Percentiles rank a stretch among this genome's conserved stretches.
Conservation (phyloP, 176 grass and related monocot genomes). For the Echinochloa phyllopogon region DNA sequence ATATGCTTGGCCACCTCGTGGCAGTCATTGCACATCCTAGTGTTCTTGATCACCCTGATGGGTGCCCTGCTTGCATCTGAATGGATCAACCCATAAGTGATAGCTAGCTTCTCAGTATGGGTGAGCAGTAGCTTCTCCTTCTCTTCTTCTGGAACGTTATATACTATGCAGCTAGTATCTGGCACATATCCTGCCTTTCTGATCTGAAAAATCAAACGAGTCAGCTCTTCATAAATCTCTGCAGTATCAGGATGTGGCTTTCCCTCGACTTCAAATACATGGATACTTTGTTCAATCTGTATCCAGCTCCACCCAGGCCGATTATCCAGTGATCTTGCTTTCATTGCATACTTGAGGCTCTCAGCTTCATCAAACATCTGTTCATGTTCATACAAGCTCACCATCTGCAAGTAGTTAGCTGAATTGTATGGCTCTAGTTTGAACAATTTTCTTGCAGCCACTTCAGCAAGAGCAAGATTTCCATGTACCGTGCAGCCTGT, state of each 20-base stretch:
- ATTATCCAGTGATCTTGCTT: conserved; percentile 56
- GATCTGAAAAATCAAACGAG: conserved; percentile 48
- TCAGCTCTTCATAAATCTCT: conserved; percentile 69
- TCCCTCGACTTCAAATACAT: conserved; percentile 74
- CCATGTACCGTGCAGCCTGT: conserved; percentile 60
- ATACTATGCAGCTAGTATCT: conserved; percentile 65
- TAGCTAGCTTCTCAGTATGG: conserved; percentile 82
- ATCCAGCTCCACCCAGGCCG: conserved; percentile 82
- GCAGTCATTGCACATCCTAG: conserved; percentile 85
- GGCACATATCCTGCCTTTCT: conserved; percentile 69
- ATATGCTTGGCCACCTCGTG: conserved; percentile 70
- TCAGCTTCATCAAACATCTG: conserved; percentile 82
- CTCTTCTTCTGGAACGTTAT: conserved; percentile 68
- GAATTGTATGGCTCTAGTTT: conserved; percentile 76
- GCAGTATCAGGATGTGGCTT: conserved; percentile 57
- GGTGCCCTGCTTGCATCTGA: conserved; percentile 50
- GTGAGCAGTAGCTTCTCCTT: conserved; percentile 73
- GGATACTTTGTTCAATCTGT: conserved; percentile 59
- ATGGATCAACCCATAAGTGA: conserved; percentile 70
- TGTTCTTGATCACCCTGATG: conserved; percentile 87
- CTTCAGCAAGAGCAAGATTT: conserved; percentile 70
- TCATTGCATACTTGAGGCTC: conserved; percentile 74
- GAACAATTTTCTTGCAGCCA: conserved; percentile 68
- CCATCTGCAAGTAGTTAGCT: conserved; percentile 84
- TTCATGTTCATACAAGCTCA: conserved; percentile 66